Evolutionary conservation across 2,329 filamentous ascomycete species (phyloP).

Genomic region (Aspergillus fumigatiaffinis): DNA sequence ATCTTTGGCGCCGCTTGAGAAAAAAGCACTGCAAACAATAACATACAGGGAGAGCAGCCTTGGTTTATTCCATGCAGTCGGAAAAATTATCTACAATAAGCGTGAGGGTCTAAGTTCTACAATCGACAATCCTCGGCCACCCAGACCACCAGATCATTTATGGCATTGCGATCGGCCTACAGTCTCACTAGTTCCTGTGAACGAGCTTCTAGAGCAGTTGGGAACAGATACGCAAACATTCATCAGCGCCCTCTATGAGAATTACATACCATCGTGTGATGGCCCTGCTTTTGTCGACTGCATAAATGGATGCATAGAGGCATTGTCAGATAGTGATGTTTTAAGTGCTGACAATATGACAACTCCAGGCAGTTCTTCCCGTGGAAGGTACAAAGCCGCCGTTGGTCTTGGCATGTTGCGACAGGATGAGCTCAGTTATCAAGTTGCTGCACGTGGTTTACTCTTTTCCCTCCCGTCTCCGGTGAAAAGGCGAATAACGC

Average conservation of each 20-base stretch:
- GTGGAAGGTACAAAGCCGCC: conserved; percentile 51
- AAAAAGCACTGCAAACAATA: conserved; percentile 73
- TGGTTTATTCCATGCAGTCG: conserved; percentile 93
- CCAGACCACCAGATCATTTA: conserved; percentile 59
- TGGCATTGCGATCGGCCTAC: conserved; percentile 57
- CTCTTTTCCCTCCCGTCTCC: conserved; percentile 81
- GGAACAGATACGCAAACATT: conserved; percentile 91
- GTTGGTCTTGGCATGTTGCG: conserved; percentile 62
- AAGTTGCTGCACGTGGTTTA: conserved; percentile 81
- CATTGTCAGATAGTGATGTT: conserved; percentile 82
- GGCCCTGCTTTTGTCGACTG: conserved; percentile 67
- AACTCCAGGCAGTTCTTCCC: conserved; percentile 51
- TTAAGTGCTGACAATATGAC: conserved; percentile 61
- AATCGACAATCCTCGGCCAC: conserved; percentile 39
- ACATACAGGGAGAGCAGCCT: conserved; percentile 84
- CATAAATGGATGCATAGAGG: conserved; percentile 79
- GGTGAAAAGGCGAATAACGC: conserved; percentile 61
- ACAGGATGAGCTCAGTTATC: conserved; percentile 92
- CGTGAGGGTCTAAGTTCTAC: conserved; percentile 54
- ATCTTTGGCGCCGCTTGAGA: conserved; percentile 68
- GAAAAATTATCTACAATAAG: conserved; percentile 96
- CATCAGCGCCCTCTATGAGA: conserved; percentile 86
- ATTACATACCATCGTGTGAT: conserved; percentile 79
- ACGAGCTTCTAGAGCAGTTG: conserved; percentile 83
- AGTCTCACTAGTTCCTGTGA: conserved; percentile 62